Percentiles rank a stretch among this genome's conserved stretches.
These are phyloP conservation scores for Trifolium pratense DNA, from an alignment of 306 rosid genomes.

Conservation along the genomic window DNA sequence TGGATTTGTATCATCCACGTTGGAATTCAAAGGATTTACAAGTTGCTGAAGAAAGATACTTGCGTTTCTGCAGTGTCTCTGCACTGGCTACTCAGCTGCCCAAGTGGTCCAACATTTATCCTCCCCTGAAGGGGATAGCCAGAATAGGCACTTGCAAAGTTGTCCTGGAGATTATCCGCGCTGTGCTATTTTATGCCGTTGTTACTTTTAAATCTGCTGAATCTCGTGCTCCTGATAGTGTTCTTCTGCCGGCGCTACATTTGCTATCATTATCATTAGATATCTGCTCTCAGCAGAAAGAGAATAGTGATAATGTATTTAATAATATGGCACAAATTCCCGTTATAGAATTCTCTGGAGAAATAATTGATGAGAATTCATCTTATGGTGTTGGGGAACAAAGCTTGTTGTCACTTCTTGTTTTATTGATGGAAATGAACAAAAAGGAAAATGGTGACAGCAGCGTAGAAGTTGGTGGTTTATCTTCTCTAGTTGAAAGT, in stretches of 20 bases:
- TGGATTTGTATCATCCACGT: conserved; percentile 93
- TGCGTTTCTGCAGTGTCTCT: conserved; percentile 71
- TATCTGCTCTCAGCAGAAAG: conserved; percentile 69
- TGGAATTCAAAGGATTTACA: conserved; percentile 95
- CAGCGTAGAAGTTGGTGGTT: conserved; percentile 68
- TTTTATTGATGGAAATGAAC: conserved; percentile 74
- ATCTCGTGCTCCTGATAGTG: conserved; percentile 90
- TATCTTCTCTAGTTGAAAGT: conserved; percentile 67
- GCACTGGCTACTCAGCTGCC: conserved; percentile 79
- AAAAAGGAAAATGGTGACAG: conserved; percentile 56
- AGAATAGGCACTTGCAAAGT: conserved; percentile 87
- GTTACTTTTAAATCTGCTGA: conserved; percentile 62
- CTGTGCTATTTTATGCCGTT: conserved; percentile 86
- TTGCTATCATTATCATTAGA: conserved; percentile 84
- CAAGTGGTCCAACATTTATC: conserved; percentile 77
- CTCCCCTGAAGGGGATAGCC: conserved; percentile 76
- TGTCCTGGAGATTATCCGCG: conserved; percentile 77
- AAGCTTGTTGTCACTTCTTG: conserved; percentile 90
- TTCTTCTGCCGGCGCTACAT: conserved; percentile 84
- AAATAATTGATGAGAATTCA: conserved; percentile 56
- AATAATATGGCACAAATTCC: conserved; percentile 60
- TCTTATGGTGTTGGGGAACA: conserved; percentile 66
- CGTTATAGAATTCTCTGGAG: conserved; percentile 66
- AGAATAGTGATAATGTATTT: conserved; percentile 49
- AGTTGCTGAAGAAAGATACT: conserved; percentile 94